Percentiles rank a stretch among this genome's conserved stretches.
phyloP scores from a whole-genome alignment of 192 early-diverging fungal species.

The Chytriomyces sp. region DNA sequence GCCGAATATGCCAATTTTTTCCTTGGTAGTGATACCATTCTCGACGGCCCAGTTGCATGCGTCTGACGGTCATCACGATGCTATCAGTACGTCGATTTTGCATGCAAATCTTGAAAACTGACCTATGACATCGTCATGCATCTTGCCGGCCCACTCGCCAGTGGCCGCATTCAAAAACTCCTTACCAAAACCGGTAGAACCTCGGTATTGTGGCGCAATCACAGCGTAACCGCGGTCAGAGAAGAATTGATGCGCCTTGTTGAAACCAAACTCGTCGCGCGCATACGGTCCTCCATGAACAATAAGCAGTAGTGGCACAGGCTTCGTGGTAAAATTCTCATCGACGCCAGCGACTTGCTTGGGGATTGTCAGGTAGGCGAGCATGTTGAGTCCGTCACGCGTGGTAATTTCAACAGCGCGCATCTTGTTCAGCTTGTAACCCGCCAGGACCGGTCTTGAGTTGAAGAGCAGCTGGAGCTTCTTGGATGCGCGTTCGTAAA shows the following conservation, averaged over 20 bases:
- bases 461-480: background rate
- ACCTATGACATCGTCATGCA: conserved; percentile 46
- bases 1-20: conserved; percentile 45
- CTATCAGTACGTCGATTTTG: too few relatives aligned
- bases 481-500: background rate
- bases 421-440: conserved; percentile 29
- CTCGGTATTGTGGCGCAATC: conserved; percentile 40
- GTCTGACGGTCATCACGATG: too few relatives aligned
- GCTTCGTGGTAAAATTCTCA: conserved; percentile 1
- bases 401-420: conserved; percentile 39
- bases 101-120: too few relatives aligned
- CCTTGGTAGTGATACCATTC: conserved; percentile 30
- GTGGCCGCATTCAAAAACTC: conserved; percentile 26
- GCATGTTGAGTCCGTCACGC: conserved; percentile 31
- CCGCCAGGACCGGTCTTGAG: conserved; percentile 5
- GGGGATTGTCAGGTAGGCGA: conserved; percentile 39
- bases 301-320: conserved; percentile 32
- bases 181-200: conserved; percentile 41
- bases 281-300: conserved; percentile 46
- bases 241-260: conserved; percentile 27
- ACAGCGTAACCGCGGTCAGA: conserved; percentile 48
- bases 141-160: conserved; percentile 38
- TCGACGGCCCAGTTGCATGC: conserved; percentile 41
- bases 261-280: conserved; percentile 40
- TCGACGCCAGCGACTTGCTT: conserved; percentile 19